Evolutionary conservation across 2,329 filamentous ascomycete species (phyloP).

Genomic region (Fusarium continuum): DNA sequence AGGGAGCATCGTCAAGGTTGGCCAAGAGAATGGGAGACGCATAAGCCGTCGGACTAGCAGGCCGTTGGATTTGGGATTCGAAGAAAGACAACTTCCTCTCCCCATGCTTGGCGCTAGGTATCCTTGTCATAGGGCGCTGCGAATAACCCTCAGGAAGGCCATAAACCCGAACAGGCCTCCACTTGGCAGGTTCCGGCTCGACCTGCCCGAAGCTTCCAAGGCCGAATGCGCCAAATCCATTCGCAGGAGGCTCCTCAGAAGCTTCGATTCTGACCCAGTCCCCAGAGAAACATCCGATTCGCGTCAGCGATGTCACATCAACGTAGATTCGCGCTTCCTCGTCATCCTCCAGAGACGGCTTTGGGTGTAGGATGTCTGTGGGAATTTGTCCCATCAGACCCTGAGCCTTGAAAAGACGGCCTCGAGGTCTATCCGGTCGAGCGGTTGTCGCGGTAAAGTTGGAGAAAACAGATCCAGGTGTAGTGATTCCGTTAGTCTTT

Average conservation of each 20-base stretch:
- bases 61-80: conserved; percentile 72
- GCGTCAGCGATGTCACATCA: conserved; percentile 83
- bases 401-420: conserved; percentile 85
- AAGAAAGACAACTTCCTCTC: conserved; percentile 69
- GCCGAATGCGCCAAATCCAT: conserved; percentile 72
- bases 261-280: conserved; percentile 93
- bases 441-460: conserved; percentile 87
- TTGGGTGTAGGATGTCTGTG: conserved; percentile 83
- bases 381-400: conserved; percentile 77
- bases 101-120: conserved; percentile 63
- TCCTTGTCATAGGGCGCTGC: conserved; percentile 67
- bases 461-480: conserved; percentile 89
- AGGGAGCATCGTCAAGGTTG: conserved; percentile 82
- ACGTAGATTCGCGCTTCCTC: conserved; percentile 92
- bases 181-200: conserved; percentile 69
- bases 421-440: conserved; percentile 74
- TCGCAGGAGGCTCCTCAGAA: conserved; percentile 75
- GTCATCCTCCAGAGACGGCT: conserved; percentile 79
- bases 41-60: conserved; percentile 70
- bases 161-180: conserved; percentile 89
- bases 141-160: conserved; percentile 82
- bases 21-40: conserved; percentile 87
- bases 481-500: conserved; percentile 76
- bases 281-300: conserved; percentile 95
- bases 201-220: conserved; percentile 66